Percentiles rank a stretch among this genome's conserved stretches.
Evolutionary conservation across 345 rosid genomes (phyloP).

Genomic region (Geranium brycei): DNA sequence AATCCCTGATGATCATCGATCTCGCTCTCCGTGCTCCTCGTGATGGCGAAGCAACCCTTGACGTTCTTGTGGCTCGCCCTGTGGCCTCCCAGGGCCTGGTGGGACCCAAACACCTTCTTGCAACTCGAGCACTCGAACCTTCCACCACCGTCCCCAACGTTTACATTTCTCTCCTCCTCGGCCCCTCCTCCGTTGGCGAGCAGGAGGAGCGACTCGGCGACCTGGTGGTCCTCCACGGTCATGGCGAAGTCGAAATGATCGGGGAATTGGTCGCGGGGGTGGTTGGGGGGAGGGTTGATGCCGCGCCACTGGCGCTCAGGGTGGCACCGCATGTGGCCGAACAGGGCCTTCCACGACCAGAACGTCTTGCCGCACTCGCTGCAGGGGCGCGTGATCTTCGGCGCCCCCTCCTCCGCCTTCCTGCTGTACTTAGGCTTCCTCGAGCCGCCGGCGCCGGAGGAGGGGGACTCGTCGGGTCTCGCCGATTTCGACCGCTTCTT

Average conservation of each 20-base stretch:
- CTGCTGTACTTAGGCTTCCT: conserved; percentile 30
- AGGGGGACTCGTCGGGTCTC: conserved; percentile 6
- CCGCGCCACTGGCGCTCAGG: conserved; percentile 84
- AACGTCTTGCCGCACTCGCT: conserved; percentile 85
- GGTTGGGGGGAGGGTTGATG: conserved; percentile 52
- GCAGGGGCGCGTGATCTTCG: conserved; percentile 71
- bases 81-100: conserved; percentile 84
- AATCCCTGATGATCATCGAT: conserved; percentile 4
- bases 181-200: conserved; percentile 21
- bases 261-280: background rate
- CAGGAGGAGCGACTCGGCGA: conserved; percentile 54
- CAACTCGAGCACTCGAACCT: conserved; percentile 68
- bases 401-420: conserved; percentile 61
- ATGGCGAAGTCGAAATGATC: conserved; percentile 2
- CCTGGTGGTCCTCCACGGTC: conserved; percentile 54
- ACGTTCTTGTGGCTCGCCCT: conserved; percentile 80
- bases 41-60: conserved; percentile 64
- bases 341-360: conserved; percentile 85
- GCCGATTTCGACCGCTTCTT: conserved; percentile 6
- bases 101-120: conserved; percentile 74
- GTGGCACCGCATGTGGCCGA: conserved; percentile 95
- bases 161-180: background rate
- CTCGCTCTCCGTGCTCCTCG: conserved; percentile 22
- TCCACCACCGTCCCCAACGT: background rate
- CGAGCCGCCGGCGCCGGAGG: background rate